Base-by-base conservation (phyloP, 2,329 filamentous ascomycete genomes). In the Xenoacremonium recifei region DNA sequence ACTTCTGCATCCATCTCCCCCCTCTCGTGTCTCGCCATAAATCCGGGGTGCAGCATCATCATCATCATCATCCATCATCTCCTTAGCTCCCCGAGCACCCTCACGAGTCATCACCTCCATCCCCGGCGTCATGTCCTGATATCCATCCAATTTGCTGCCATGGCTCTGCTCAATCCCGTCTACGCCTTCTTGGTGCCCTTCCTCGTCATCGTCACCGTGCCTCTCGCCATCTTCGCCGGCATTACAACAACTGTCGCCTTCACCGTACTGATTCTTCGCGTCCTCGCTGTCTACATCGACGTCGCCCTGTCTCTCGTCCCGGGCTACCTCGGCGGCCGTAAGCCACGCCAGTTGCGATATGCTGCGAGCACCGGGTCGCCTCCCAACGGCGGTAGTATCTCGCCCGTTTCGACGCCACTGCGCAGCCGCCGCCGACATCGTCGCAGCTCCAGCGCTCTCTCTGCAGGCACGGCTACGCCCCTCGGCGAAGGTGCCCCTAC, bases 211-310 rank as follows among this genome's bases (percentile, higher is more conserved):
- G 69, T 84, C 55, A 82, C 81, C 17, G 65, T 85, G 11, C 83
- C 84, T 7, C 71, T 87, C 39, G 73, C 79, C 51, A 58, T 85
- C 37, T 76, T 82, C 40, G 84, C 84, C 39, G 76, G 73, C 48
- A 65, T 85, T 49, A 87, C 84, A 21, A 81, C 82, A 40, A 73
- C 72, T 4, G 52, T 85, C 35, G 80, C 84, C 29, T 77, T 84
- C 49, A 69, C 76, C 27, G 70, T 84, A 25, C 73, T 87, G 36
- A 72, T 79, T 55, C 64, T 84, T 48, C 75, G 82, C 18, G 75
- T 83, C 18, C 66, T 76, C 34, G 58, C 84, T 38, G 75, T 85
- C 42, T 86, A 85, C 57, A 64, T 84, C 46, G 81, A 86, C 55
- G 69, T 87, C 38, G 75, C 71, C 32, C 61, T 80, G 16, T 78